Evolutionary conservation across 108 stramenopile genomes (phyloP), one percentile per base, ranked within the genome.

Genomic region (Fragilariopsis cylindrus): DNA sequence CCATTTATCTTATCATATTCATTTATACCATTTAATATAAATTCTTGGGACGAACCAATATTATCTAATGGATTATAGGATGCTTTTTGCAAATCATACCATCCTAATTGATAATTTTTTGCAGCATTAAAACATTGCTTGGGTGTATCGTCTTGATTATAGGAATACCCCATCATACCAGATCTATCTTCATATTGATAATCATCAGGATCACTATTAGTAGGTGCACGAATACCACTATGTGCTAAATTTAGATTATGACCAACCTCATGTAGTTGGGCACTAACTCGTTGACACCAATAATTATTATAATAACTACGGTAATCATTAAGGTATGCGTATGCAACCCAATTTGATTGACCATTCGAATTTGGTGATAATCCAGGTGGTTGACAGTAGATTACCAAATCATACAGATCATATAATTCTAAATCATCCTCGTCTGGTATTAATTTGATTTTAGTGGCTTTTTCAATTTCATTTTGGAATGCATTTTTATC

Each of bases 201-300:
- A 11, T 40, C 43, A 9, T 60, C 72, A 45, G 87, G 82, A 30
- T 30, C 30, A 30, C 30, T 30, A 30, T 30, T 30, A 30, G 30
- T 2, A 30, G 30, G 30, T 30, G 30, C 30, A 30, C 30, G 30
- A 30, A 30, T 30, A 11, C 48, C 48, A 7, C 48, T 50, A 44
- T 50, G 67, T 6, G 7, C 73, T 15, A 80, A 60, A 30, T 21
- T 40, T 13, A 56, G 4, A 13, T 60, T 69, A 5, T 69, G 68
- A 9, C 57, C 85, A 52, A 92, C 48, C 75, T 92, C 91, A 65
- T 92, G 91, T 72, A 92, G 76, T 55, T 84, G 82, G 48, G 63
- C 64, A 1, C 78, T 77, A 4, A 82, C 44, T 49, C 75, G 82
- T 45, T 57, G 72, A 64, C 91, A 92, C 85, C 83, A 85, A 1